These are phyloP conservation scores for Aegilops speltoides DNA, from an alignment of 176 grass and related monocot genomes.

Conservation along the genomic window DNA sequence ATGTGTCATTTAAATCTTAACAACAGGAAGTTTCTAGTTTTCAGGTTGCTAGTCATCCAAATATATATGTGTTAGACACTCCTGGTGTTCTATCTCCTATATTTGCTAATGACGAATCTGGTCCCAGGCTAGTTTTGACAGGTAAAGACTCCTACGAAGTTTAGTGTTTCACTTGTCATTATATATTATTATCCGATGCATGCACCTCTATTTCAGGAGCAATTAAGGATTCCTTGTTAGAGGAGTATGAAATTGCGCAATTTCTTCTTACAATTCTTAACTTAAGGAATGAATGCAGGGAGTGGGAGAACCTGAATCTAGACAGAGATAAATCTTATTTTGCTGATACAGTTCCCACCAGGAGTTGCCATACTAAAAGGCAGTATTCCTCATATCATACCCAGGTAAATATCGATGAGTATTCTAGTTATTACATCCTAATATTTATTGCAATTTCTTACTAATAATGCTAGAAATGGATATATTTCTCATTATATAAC, in stretches of 20 bases:
- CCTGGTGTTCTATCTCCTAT: constrained; percentile 57
- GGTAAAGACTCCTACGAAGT: constrained; percentile 43
- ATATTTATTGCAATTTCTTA: background rate
- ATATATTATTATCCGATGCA: constrained; percentile 17
- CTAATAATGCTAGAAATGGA: background rate
- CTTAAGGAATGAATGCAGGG: constrained; percentile 40
- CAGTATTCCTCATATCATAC: constrained; percentile 74
- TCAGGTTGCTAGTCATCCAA: constrained; percentile 78
- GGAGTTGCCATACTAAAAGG: constrained; percentile 22
- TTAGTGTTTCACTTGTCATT: background rate
- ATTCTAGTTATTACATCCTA: background rate
- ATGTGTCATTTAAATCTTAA: constrained; percentile 19
- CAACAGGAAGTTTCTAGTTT: constrained; percentile 9
- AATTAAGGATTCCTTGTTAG: constrained; percentile 59
- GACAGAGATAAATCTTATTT: constrained; percentile 2
- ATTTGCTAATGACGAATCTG: constrained; percentile 38
- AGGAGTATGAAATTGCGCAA: constrained; percentile 42
- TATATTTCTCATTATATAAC: background rate
- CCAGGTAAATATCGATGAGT: constrained; percentile 35
- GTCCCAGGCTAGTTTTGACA: constrained; percentile 54
- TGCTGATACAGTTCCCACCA: background rate
- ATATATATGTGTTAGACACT: constrained; percentile 73
- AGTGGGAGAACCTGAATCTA: constrained; percentile 48
- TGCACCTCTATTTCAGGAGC: constrained; percentile 43
- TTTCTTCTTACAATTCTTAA: constrained; percentile 65